Evolutionary conservation across 257 asterid species (phyloP).

Genomic region (Scutellaria minor): DNA sequence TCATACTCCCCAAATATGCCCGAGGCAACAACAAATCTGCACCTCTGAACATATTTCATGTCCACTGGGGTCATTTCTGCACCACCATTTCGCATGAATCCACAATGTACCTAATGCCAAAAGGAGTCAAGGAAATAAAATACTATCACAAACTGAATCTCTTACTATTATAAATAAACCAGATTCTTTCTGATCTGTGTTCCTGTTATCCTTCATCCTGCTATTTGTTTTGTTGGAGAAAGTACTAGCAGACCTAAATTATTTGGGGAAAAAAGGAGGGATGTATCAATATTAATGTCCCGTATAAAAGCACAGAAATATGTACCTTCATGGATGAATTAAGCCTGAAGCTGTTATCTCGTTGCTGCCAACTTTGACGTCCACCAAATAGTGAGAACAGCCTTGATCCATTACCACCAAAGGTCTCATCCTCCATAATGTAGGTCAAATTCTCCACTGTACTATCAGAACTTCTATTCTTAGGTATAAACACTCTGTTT

Average conservation of each 20-base stretch:
- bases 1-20: slow-evolving; percentile 98
- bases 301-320: no score
- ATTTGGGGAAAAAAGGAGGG: no score
- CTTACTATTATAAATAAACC: no score
- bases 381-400: slow-evolving; percentile 86
- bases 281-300: no score
- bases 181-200: not conserved
- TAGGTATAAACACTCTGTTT: slow-evolving; percentile 64
- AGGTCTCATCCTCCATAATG: slow-evolving; percentile 62
- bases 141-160: no score
- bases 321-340: slow-evolving; percentile 87
- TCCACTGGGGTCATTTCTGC: slow-evolving; percentile 82
- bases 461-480: slow-evolving; percentile 55
- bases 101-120: slow-evolving; percentile 79
- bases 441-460: slow-evolving; percentile 63
- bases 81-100: slow-evolving; percentile 87
- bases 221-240: no score
- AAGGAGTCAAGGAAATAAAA: no score
- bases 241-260: no score
- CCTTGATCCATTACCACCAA: slow-evolving; percentile 77
- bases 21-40: slow-evolving; percentile 89
- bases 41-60: slow-evolving; percentile 65
- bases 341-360: slow-evolving; percentile 79
- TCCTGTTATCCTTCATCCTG: no score
- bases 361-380: slow-evolving; percentile 77